Evolutionary conservation across 2,329 filamentous ascomycete genomes (phyloP).

Genomic region (Nemania sp.): DNA sequence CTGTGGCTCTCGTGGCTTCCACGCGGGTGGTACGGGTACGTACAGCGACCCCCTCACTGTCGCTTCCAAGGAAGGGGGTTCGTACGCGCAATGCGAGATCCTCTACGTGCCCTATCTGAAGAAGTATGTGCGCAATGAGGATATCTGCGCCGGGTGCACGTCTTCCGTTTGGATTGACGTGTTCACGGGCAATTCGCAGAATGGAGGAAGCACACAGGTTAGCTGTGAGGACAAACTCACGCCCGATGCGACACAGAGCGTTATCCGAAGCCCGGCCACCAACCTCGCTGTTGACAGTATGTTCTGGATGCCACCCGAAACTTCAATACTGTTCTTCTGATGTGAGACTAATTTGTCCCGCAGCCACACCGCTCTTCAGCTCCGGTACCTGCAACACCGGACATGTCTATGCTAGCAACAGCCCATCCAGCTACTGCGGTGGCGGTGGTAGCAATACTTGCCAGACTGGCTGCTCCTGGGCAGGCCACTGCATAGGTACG

Average conservation of each 20-base stretch:
- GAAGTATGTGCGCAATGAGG: slow-evolving; percentile 56
- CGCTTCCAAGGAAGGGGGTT: slow-evolving; percentile 54
- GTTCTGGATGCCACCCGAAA: slow-evolving; percentile 10
- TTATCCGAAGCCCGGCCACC: slow-evolving; percentile 50
- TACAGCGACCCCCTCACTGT: slow-evolving; percentile 58
- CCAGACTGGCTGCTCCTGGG: slow-evolving; percentile 41
- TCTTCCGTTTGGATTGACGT: slow-evolving; percentile 51
- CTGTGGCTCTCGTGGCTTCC: slow-evolving; percentile 51
- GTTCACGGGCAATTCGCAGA: slow-evolving; percentile 53
- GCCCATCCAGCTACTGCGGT: slow-evolving; percentile 39
- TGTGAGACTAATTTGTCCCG: slow-evolving; percentile 19
- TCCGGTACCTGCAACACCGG: slow-evolving; percentile 44
- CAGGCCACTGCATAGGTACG: slow-evolving; percentile 40
- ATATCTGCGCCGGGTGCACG: slow-evolving; percentile 42
- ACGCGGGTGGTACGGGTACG: slow-evolving; percentile 58
- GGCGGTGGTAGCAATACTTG: slow-evolving; percentile 24
- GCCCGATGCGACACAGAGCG: slow-evolving; percentile 43
- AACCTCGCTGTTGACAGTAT: slow-evolving; percentile 52
- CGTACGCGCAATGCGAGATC: slow-evolving; percentile 58
- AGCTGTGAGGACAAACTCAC: slow-evolving; percentile 54
- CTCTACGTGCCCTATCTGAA: slow-evolving; percentile 58
- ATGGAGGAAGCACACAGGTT: slow-evolving; percentile 52
- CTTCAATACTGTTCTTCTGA: not conserved
- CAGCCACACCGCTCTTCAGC: slow-evolving; percentile 44
- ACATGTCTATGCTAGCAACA: slow-evolving; percentile 40